Evolutionary conservation across 2,329 filamentous ascomycete species (phyloP).

Genomic region (Penicillium sp.): DNA sequence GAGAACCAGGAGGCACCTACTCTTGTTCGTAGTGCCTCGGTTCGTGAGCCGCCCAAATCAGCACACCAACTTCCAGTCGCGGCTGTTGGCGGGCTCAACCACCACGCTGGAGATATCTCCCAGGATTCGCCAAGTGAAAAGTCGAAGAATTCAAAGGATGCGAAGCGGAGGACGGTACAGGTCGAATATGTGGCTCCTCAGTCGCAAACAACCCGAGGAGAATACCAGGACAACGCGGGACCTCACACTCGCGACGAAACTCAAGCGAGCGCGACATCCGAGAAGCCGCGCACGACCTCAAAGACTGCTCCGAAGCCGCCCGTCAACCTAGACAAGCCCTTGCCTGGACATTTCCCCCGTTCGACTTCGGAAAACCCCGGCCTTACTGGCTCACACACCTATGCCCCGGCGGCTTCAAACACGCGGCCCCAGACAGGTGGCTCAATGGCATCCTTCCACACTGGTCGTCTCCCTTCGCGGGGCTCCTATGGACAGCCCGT

Average conservation of each 20-base stretch:
- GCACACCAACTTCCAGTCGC: slow-evolving; percentile 50
- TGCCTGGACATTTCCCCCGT: slow-evolving; percentile 52
- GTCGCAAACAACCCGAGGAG: slow-evolving; percentile 77
- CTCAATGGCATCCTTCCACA: slow-evolving; percentile 66
- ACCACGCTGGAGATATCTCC: slow-evolving; percentile 73
- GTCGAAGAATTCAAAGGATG: slow-evolving; percentile 69
- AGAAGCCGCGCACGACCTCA: slow-evolving; percentile 5
- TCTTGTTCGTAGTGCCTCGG: slow-evolving; percentile 84
- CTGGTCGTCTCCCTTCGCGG: slow-evolving; percentile 66
- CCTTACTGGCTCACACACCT: slow-evolving; percentile 44
- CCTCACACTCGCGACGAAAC: slow-evolving; percentile 11
- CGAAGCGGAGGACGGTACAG: slow-evolving; percentile 91
- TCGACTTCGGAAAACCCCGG: slow-evolving; percentile 59
- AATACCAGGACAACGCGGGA: slow-evolving; percentile 29
- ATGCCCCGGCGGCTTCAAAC: slow-evolving; percentile 42
- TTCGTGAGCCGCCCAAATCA: slow-evolving; percentile 75
- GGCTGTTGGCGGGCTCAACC: slow-evolving; percentile 60
- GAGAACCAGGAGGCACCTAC: slow-evolving; percentile 58
- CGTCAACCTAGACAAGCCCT: slow-evolving; percentile 36
- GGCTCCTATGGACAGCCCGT: slow-evolving; percentile 85
- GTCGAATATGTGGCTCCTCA: slow-evolving; percentile 95
- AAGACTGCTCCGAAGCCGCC: slow-evolving; percentile 9
- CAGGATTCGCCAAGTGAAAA: slow-evolving; percentile 62
- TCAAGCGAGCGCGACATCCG: slow-evolving; percentile 3
- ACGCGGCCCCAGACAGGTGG: slow-evolving; percentile 76